A percentile compares a stretch with the other conserved stretches of the same genome.
Conservation (phyloP, 75 land plant genomes). For the Isoetes taiwanensis region DNA sequence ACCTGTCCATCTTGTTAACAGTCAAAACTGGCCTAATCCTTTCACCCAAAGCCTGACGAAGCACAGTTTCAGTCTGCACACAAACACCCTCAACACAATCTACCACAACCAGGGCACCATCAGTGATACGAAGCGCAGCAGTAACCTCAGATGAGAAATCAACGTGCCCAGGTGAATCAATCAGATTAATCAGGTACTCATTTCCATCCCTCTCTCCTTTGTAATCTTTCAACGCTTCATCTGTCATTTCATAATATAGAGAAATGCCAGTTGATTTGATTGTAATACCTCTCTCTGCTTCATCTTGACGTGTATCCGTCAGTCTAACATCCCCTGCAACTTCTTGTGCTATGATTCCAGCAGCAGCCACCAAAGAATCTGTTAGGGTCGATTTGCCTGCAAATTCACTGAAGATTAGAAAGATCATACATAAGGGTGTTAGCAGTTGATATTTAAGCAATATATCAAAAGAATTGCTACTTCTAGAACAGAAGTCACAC, state of each 20-base stretch:
- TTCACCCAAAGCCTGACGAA: conserved; percentile 21
- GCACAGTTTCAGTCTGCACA: conserved; percentile 27
- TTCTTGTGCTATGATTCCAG: not conserved
- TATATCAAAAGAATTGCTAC: too few relatives aligned
- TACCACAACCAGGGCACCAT: conserved; percentile 15
- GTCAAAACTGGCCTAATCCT: conserved; percentile 18
- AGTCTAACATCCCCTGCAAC: not conserved
- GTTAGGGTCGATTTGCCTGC: conserved; percentile 2
- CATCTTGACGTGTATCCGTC: not conserved
- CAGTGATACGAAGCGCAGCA: conserved; percentile 19
- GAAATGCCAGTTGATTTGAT: conserved; percentile 83
- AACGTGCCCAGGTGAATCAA: conserved; percentile 77
- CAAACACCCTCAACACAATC: conserved; percentile 16
- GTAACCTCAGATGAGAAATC: conserved; percentile 43
- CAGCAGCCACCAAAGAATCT: conserved; percentile 4
- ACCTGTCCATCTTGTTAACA: conserved; percentile 25
- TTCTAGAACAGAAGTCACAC: too few relatives aligned
- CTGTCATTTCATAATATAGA: conserved; percentile 55
- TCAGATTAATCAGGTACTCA: conserved; percentile 64
- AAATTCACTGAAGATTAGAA: too few relatives aligned
- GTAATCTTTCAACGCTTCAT: conserved; percentile 44
- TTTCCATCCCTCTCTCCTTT: conserved; percentile 45
- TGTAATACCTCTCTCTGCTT: not conserved
- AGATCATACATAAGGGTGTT: too few relatives aligned
- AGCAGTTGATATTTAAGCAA: too few relatives aligned